Conservation (phyloP, 768 basidiomycete species). For the Macrocybe gigantea region DNA sequence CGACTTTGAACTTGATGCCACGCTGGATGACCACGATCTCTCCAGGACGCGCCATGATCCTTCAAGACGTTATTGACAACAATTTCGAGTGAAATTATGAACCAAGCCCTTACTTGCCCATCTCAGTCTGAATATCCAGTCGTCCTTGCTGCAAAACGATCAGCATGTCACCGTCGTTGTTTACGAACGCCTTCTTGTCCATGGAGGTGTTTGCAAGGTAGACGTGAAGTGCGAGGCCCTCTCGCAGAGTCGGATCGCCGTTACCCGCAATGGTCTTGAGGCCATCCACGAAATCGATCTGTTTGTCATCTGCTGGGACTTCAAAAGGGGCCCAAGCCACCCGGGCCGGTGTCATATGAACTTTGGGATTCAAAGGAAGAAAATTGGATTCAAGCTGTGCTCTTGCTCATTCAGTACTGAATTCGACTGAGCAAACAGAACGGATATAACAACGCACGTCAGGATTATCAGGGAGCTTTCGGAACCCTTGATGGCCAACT, state of each 20-base stretch:
- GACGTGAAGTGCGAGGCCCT: slow-evolving; percentile 60
- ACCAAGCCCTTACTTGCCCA: slow-evolving; percentile 44
- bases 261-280: slow-evolving; percentile 62
- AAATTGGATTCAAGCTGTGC: slow-evolving; percentile 55
- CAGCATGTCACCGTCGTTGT: slow-evolving; percentile 62
- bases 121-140: slow-evolving; percentile 64
- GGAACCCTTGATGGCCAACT: slow-evolving; percentile 61
- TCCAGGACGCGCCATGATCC: slow-evolving; percentile 58
- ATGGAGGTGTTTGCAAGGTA: slow-evolving; percentile 56
- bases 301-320: slow-evolving; percentile 32
- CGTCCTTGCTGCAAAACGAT: slow-evolving; percentile 61
- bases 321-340: slow-evolving; percentile 62
- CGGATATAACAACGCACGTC: slow-evolving; percentile 33
- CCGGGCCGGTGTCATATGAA: slow-evolving; percentile 60
- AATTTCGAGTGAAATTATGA: neutral
- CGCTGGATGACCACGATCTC: slow-evolving; percentile 62
- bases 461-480: slow-evolving; percentile 46
- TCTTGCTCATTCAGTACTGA: no score
- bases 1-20: slow-evolving; percentile 62
- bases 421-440: neutral
- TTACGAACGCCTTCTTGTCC: slow-evolving; percentile 54
- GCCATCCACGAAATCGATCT: slow-evolving; percentile 51
- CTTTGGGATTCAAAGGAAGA: slow-evolving; percentile 51
- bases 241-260: slow-evolving; percentile 53
- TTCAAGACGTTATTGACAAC: slow-evolving; percentile 12